These are phyloP conservation scores for Naematelia aurantialba DNA, from an alignment of 768 basidiomycete species.

Conservation along the genomic window DNA sequence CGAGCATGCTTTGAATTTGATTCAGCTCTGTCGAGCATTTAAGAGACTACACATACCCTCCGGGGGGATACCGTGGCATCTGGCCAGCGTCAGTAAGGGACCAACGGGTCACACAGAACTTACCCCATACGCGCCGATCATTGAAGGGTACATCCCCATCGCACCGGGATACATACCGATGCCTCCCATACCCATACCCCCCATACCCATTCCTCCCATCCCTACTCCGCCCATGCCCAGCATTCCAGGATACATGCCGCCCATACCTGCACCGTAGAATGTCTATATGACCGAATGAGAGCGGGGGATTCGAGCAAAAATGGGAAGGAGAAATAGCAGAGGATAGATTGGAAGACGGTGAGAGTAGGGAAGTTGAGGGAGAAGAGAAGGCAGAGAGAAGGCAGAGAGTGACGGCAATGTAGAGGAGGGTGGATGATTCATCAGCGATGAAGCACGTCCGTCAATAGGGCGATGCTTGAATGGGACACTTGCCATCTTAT, in stretches of 20 bases:
- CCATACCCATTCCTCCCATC: conserved; percentile 27
- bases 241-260: conserved; percentile 17
- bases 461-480: too few relatives aligned
- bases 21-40: background rate
- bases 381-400: too few relatives aligned
- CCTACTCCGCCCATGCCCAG: too few relatives aligned
- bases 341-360: too few relatives aligned
- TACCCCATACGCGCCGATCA: conserved; percentile 23
- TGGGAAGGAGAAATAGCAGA: too few relatives aligned
- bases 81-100: background rate
- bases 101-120: conserved; percentile 6
- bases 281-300: too few relatives aligned
- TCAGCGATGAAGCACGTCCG: too few relatives aligned
- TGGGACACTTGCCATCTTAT: too few relatives aligned
- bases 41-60: conserved; percentile 16
- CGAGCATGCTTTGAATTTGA: background rate
- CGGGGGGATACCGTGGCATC: conserved; percentile 34
- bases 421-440: too few relatives aligned
- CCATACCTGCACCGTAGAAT: conserved; percentile 14
- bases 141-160: conserved; percentile 15
- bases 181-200: conserved; percentile 28
- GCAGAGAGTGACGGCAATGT: too few relatives aligned
- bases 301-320: too few relatives aligned
- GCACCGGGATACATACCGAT: conserved; percentile 26
- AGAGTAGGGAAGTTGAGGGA: too few relatives aligned